Evolutionary conservation across 352 stramenopile genomes (phyloP), one percentile per base, ranked within the genome.

Genomic region (Phytophthora melonis): DNA sequence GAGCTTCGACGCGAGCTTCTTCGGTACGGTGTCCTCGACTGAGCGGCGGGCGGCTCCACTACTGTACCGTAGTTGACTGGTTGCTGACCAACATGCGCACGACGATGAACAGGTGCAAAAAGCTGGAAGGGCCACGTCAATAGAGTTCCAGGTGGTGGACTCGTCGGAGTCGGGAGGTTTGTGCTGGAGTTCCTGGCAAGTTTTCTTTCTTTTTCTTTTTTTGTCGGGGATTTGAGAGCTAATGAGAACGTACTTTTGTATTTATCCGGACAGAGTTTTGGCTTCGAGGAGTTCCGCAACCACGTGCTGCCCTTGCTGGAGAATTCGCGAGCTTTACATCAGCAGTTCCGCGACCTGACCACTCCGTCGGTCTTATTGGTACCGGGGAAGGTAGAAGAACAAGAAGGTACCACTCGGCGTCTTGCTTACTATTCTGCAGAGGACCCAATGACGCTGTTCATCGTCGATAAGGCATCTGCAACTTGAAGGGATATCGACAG

Each of bases 281-380:
- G 88, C 1, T 93, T 93, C 68, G 85, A 95, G 16, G 86, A 95
- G 58, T 93, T 95, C 58, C 84, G 77, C 43, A 87, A 79, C 49
- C 88, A 93, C 54, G 65, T 93, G 30, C 53, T 83, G 36, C 88
- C 88, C 7, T 75, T 93, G 57, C 78, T 95, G 36, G 75, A 86
- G 47, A 72, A 72, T 21, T 95, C 88, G 27, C 79, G 88, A 19
- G 30, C 59, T 4, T 63, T 95, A 16, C 80, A 84, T 74, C 62
- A 67, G 5, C 83, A 86, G 68, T 93, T 95, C 59, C 62, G 63
- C 19, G 65, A 82, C n/a, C 58, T 91, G 13, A 75, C 68, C 5
- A 79, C 72, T 56, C 86, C 88, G 21, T 93, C 88, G 10, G 86
- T 95, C 34, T 77, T 95, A 18, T 72, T 93, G 72, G 79, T 95